These are phyloP conservation scores for Sporothrix phasma DNA, from an alignment of 2,329 filamentous ascomycete species.

Conservation along the genomic window DNA sequence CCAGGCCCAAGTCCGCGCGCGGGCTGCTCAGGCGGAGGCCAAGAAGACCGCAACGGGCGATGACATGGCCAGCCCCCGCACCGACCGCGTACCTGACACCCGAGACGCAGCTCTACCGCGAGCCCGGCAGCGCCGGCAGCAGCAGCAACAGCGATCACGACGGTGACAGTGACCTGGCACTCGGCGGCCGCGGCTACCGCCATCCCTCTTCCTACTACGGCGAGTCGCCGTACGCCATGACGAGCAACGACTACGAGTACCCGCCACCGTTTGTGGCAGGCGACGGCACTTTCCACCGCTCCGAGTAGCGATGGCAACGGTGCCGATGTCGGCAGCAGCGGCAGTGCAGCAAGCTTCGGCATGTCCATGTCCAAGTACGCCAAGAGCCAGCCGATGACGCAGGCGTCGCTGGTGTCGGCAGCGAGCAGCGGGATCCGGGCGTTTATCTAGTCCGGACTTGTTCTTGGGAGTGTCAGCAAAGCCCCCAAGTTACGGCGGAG, in stretches of 20 bases:
- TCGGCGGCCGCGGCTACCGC: not conserved
- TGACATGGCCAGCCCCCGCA: not conserved
- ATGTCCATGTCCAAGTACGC: conserved; percentile 17
- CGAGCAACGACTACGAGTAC: conserved; percentile 13
- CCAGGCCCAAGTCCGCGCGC: not conserved
- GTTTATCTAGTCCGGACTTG: conserved; percentile 15
- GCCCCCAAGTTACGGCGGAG: not conserved
- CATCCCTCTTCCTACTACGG: conserved; percentile 11
- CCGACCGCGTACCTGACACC: not conserved
- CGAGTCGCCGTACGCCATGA: not conserved
- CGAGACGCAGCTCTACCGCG: not conserved
- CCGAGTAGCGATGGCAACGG: not conserved
- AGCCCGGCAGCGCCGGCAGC: not conserved
- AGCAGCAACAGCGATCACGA: not conserved
- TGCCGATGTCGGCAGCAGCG: not conserved
- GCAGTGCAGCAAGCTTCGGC: conserved; percentile 9
- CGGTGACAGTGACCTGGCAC: not conserved
- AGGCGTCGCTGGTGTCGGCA: conserved; percentile 12
- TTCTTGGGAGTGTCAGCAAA: not conserved
- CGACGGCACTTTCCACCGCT: not conserved
- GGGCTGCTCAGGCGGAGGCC: not conserved
- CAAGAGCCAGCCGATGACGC: conserved; percentile 12
- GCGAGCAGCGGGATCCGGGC: conserved; percentile 15
- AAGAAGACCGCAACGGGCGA: too few species aligned
- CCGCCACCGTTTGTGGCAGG: conserved; percentile 11